Conservation (phyloP, 768 basidiomycete species). For the Exsudoporus frostii region DNA sequence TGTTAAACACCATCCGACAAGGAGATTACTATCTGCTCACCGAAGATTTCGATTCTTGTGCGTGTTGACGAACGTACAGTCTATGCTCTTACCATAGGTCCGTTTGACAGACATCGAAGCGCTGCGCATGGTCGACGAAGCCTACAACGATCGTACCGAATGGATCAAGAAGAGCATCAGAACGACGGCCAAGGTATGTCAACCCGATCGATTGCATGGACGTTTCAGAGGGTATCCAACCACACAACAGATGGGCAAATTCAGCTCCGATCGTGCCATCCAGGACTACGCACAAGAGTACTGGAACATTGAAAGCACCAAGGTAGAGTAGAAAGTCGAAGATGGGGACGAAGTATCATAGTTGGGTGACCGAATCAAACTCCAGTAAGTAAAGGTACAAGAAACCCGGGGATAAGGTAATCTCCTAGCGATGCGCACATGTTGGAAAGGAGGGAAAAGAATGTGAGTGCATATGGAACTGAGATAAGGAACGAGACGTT, state of each 20-base stretch:
- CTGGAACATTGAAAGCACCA: constrained; percentile 67
- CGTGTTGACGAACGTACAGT: no score
- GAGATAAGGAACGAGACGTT: constrained; percentile 6
- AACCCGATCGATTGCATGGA: constrained; percentile 51
- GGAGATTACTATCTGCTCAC: constrained; percentile 78
- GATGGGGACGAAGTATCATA: constrained; percentile 7
- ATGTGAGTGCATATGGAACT: background rate
- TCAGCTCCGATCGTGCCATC: constrained; percentile 92
- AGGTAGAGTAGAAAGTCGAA: constrained; percentile 22
- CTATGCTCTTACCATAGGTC: no score
- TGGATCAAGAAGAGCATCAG: constrained; percentile 92
- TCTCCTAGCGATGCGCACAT: constrained; percentile 12
- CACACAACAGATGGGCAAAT: constrained; percentile 81
- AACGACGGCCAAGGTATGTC: constrained; percentile 68
- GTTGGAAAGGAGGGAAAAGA: constrained; percentile 11
- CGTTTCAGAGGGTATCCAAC: constrained; percentile 50
- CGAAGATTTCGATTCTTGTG: constrained; percentile 96
- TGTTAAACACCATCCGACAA: constrained; percentile 73
- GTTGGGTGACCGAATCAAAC: constrained; percentile 1
- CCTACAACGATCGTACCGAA: constrained; percentile 75
- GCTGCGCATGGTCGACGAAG: constrained; percentile 82
- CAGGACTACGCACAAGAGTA: constrained; percentile 88
- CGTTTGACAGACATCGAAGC: constrained; percentile 68
- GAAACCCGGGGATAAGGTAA: constrained; percentile 5
- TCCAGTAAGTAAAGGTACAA: constrained; percentile 4